Percentiles rank a stretch among this genome's conserved stretches.
Conservation (phyloP, 306 rosid species). For the Cicer arietinum region DNA sequence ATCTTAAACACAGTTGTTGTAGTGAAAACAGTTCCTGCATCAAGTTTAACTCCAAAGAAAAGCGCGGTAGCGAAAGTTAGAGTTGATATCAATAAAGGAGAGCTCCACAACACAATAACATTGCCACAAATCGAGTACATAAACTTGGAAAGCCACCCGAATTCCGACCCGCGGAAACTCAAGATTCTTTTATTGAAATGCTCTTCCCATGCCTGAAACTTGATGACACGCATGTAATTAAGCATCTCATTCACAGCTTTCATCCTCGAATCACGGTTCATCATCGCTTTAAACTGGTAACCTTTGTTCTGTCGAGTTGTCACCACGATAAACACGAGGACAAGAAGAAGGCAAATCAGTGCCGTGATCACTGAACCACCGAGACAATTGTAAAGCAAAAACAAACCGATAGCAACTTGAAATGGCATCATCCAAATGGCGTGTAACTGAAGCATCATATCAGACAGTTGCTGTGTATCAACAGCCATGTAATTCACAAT, state of each 20-base stretch:
- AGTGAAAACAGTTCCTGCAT: conserved; percentile 93
- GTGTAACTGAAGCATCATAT: conserved; percentile 92
- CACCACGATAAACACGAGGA: conserved; percentile 55
- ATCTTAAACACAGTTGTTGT: conserved; percentile 81
- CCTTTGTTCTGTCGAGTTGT: conserved; percentile 59
- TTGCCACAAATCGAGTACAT: conserved; percentile 69
- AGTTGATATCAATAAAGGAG: conserved; percentile 73
- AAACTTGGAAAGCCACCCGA: conserved; percentile 83
- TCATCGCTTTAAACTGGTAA: conserved; percentile 74
- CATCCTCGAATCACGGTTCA: conserved; percentile 87
- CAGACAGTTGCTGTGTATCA: conserved; percentile 86
- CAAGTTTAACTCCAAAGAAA: conserved; percentile 71
- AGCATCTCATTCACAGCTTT: conserved; percentile 97
- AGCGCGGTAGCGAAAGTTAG: conserved; percentile 79
- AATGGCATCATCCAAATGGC: conserved; percentile 91
- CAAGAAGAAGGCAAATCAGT: conserved; percentile 52
- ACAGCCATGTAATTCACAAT: conserved; percentile 98
- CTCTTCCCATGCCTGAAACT: conserved; percentile 98
- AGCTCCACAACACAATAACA: conserved; percentile 73
- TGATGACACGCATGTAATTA: conserved; percentile 92
- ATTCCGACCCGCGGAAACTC: conserved; percentile 66
- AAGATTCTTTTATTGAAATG: conserved; percentile 76
- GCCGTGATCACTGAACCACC: conserved; percentile 69
- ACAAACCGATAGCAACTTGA: conserved; percentile 68
- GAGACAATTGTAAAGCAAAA: conserved; percentile 65